Conservation (phyloP, 2,329 filamentous ascomycete genomes). For the Alternaria postmessia region DNA sequence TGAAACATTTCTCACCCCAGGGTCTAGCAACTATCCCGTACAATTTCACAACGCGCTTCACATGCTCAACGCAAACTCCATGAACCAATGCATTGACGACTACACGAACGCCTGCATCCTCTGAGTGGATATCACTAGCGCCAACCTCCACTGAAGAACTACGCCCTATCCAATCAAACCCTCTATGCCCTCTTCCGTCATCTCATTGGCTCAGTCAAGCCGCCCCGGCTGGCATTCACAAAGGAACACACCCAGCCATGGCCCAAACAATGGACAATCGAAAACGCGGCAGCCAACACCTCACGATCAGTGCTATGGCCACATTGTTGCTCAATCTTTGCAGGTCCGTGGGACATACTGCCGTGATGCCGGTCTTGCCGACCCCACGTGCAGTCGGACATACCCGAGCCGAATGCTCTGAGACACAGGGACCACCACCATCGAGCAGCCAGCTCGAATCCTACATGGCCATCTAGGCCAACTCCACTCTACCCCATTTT, state of each 20-base stretch:
- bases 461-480: conserved; percentile 6
- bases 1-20: not conserved
- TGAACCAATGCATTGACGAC: conserved; percentile 33
- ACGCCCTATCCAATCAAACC: conserved; percentile 36
- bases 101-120: conserved; percentile 18
- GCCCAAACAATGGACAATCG: conserved; percentile 11
- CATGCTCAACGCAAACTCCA: conserved; percentile 10
- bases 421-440: conserved; percentile 29
- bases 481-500: conserved; percentile 16
- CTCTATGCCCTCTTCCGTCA: conserved; percentile 19
- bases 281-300: not conserved
- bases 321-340: conserved; percentile 4
- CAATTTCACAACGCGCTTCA: conserved; percentile 1
- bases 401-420: conserved; percentile 26
- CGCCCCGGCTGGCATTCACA: conserved; percentile 34
- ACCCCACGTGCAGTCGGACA: conserved; percentile 31
- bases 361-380: conserved; percentile 17
- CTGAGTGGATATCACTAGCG: conserved; percentile 22
- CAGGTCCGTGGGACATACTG: not conserved
- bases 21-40: not conserved
- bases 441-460: conserved; percentile 22
- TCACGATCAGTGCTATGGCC: not conserved
- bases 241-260: conserved; percentile 23
- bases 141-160: conserved; percentile 22
- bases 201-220: conserved; percentile 37